Base-by-base conservation (phyloP, 495 filamentous ascomycete genomes). In the Annulohypoxylon stygium region DNA sequence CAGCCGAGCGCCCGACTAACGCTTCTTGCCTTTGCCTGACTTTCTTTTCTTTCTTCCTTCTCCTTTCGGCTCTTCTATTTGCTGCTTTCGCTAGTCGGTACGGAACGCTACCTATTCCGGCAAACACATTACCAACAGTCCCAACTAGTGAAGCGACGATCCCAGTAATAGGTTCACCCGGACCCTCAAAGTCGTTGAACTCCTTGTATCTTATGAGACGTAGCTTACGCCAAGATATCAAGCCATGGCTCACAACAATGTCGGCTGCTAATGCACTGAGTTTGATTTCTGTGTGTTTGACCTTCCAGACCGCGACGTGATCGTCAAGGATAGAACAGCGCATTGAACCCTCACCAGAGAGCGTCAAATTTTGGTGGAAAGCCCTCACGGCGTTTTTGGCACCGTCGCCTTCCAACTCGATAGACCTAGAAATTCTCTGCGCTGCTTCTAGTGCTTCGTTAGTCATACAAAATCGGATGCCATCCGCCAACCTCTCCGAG, bases 111-210 rank as follows among this genome's bases (percentile, higher is more conserved):
- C 88, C 89, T 39, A 92, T 76, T 4, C 90, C 90, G 45, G 83
- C 80, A 20, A 87, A 85, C 11, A 88, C 81, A 39, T 86, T 85
- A 0, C 85, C 84, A 0, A 90, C 74, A 3, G 86, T 85, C 5
- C 83, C 80, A 25, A 87, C 77, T 3, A 93, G 63, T 3, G 89
- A 90, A 0, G 85, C 85, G 7, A 87, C 86, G 1, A 83, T 80
- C 4, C 92, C 92, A 2, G 91, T 91, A 34, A 94, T 71, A 1
- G 92, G 92, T 75, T 93, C 92, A 0, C 91, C 92, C 0, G 92
- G 91, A 0, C 92, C 92, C 62, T 91, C 90, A 68, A 93, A 93
- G 73, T 93, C 92, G 67, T 93, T 93, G 91, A 91, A 94, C 69
- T 93, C 90, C 37, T 85, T 85, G 67, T 93, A 90, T 34, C 92